Evolutionary conservation across 768 basidiomycete genomes (phyloP), one percentile per base, ranked within the genome.

Genomic region (Galerina marginata): DNA sequence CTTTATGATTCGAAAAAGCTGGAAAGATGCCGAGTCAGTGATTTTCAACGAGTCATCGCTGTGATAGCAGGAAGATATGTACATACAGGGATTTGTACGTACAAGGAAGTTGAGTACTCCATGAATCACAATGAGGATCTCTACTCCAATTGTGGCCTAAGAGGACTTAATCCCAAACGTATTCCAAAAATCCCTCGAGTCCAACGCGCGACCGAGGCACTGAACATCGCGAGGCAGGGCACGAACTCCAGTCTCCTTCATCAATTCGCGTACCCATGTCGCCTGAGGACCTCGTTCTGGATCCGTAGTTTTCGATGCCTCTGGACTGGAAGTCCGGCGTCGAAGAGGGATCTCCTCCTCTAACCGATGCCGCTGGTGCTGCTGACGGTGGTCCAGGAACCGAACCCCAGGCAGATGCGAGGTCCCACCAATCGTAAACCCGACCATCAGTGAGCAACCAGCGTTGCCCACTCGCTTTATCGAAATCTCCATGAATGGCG

Each of bases 341-440:
- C 15, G 14, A 9, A 26, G 12, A 20, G 33, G 9, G 26, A n/a
- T 48, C 4, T 7, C 5, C 16, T 25, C 10, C 16, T 11, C 3
- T 3, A 2, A 7, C 38, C 10, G 5, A 7, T 23, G 23, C 10
- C 39, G 25, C 26, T n/a, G 40, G 12, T 4, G 44, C 43, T 4
- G 44, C 14, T 11, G 42, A 5, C 29, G 48, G n/a, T 16, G 57
- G 9, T 20, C 20, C 25, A 47, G 54, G 59, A 42, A 44, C 42
- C 11, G 71, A 58, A 0, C 81, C 83, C 86, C 86, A 88, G 3
- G 83, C 80, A 6, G 81, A 80, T 1, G 82, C 84, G 4, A 88
- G 74, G 64, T 88, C 85, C 86, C 86, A 89, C 87, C 87, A 89
- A 68, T 89, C 87, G 65, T 87, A 86, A 40, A 86, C 79, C 6